phyloP scores from a whole-genome alignment of 148 eudicot species.

The Pouteria glomerata region DNA sequence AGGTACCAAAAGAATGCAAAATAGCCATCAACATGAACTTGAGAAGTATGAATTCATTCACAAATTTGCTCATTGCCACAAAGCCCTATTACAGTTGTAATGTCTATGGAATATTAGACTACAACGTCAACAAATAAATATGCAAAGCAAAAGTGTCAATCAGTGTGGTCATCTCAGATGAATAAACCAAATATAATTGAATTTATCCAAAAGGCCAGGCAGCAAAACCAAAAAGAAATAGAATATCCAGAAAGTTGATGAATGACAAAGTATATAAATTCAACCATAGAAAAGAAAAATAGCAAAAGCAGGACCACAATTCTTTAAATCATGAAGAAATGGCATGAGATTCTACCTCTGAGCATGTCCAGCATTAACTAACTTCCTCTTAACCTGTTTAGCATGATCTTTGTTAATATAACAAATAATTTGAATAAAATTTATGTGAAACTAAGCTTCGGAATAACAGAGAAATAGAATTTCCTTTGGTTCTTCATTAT shows the following conservation, averaged over 20 bases:
- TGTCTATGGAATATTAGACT: no score
- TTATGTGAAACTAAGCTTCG: background rate
- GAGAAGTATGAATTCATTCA: no score
- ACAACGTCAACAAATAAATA: background rate
- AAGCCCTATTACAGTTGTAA: no score
- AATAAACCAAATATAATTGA: background rate
- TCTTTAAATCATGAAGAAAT: background rate
- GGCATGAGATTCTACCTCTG: slow-evolving; percentile 55
- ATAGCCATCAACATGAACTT: no score
- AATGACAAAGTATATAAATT: background rate
- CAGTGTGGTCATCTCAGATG: background rate
- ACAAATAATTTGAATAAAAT: background rate
- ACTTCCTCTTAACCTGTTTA: slow-evolving; percentile 79
- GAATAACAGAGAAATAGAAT: background rate
- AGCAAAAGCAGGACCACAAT: background rate
- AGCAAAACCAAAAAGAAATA: background rate
- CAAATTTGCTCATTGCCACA: no score
- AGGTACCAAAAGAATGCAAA: no score
- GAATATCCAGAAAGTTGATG: slow-evolving; percentile 2
- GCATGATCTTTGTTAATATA: slow-evolving; percentile 15
- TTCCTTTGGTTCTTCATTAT: background rate
- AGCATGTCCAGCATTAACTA: slow-evolving; percentile 56
- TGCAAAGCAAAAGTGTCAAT: background rate
- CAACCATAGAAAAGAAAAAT: background rate
- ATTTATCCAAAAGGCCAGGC: background rate